Evolutionary conservation across 2,329 filamentous ascomycete genomes (phyloP).

Genomic region (Leptographium flavum): DNA sequence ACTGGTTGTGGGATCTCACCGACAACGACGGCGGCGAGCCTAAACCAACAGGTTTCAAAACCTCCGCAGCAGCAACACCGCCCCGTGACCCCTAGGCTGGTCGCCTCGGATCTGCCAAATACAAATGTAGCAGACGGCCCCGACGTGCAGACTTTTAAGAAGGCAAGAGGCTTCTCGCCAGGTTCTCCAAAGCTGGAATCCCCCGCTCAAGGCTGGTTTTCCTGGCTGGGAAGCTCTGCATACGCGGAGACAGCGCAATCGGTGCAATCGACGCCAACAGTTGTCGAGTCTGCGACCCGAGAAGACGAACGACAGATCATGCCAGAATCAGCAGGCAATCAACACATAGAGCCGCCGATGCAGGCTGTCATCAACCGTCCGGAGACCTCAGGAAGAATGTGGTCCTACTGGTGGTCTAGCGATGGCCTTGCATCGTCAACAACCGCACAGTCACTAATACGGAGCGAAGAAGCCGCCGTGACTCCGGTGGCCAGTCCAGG

Average conservation of each 20-base stretch:
- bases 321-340: neutral
- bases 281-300: slow-evolving; percentile 3
- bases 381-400: slow-evolving; percentile 10
- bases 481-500: slow-evolving; percentile 4
- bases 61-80: neutral
- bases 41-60: neutral
- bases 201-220: slow-evolving; percentile 6
- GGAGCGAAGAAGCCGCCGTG: slow-evolving; percentile 5
- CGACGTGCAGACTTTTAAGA: neutral
- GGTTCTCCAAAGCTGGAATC: neutral
- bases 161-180: neutral
- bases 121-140: neutral
- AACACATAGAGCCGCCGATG: neutral
- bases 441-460: slow-evolving; percentile 1
- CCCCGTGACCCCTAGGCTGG: too few relatives aligned
- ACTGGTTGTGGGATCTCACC: too few relatives aligned
- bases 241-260: slow-evolving; percentile 7
- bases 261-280: slow-evolving; percentile 8
- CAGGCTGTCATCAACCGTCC: slow-evolving; percentile 8
- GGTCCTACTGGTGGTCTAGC: slow-evolving; percentile 21
- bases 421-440: neutral
- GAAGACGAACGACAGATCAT: slow-evolving; percentile 3
- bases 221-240: slow-evolving; percentile 7
- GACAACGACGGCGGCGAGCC: neutral
- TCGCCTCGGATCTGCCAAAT: neutral